These are phyloP conservation scores for Hirsutella rhossiliensis DNA, from an alignment of 2,329 filamentous ascomycete species.

Conservation along the genomic window DNA sequence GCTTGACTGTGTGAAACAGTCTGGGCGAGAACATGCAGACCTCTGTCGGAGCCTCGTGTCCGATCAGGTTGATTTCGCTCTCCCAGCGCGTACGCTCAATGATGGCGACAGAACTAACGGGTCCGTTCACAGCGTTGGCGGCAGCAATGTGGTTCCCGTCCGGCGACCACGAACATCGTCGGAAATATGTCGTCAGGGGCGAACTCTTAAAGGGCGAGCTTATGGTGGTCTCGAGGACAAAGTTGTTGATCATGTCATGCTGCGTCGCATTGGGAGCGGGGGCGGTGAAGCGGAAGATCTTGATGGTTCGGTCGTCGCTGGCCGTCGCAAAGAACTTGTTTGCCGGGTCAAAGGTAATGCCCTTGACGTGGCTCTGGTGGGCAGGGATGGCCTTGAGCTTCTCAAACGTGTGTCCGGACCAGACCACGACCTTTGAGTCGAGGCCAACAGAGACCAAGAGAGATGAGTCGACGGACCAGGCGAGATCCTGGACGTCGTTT, in stretches of 20 bases:
- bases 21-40: conserved; percentile 95
- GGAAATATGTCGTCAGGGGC: conserved; percentile 91
- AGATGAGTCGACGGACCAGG: conserved; percentile 93
- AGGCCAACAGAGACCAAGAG: conserved; percentile 91
- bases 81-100: conserved; percentile 89
- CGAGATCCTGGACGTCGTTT: conserved; percentile 95
- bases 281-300: conserved; percentile 89
- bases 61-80: conserved; percentile 92
- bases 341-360: conserved; percentile 94
- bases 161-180: conserved; percentile 92
- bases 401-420: conserved; percentile 96
- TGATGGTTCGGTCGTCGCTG: conserved; percentile 92
- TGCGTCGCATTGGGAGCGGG: conserved; percentile 83
- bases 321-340: conserved; percentile 99
- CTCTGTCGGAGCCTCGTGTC: conserved; percentile 92
- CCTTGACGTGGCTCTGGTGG: conserved; percentile 96
- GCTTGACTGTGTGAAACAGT: conserved; percentile 66
- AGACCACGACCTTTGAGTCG: conserved; percentile 96
- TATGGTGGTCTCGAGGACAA: conserved; percentile 88
- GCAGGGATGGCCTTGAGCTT: conserved; percentile 89
- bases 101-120: conserved; percentile 93
- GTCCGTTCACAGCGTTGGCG: conserved; percentile 92
- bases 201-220: conserved; percentile 78
- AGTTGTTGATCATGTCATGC: conserved; percentile 95
- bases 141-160: conserved; percentile 96